Conservation (phyloP, 2,329 filamentous ascomycete genomes). For the Dendryphion nanum region DNA sequence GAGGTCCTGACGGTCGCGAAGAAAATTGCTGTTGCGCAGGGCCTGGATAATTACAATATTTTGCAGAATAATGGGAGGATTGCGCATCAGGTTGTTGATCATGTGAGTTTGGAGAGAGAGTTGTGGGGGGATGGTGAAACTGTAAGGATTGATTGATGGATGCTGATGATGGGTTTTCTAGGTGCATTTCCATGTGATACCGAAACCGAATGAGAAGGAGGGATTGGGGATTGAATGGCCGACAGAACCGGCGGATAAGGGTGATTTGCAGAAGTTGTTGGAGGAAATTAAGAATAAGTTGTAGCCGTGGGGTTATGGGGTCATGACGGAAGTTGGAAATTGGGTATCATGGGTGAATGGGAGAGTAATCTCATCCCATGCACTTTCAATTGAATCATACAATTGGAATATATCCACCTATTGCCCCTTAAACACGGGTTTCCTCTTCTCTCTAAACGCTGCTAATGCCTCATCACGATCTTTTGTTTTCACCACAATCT, state of each 20-base stretch:
- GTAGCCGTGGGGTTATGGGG: slow-evolving; percentile 42
- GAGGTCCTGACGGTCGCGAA: slow-evolving; percentile 87
- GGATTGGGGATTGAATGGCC: slow-evolving; percentile 83
- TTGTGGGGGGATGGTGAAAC: too few relatives aligned
- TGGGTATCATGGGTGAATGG: not conserved
- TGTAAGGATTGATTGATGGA: too few relatives aligned
- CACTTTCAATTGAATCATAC: not conserved
- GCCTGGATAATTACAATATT: slow-evolving; percentile 82
- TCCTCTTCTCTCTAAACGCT: slow-evolving; percentile 79
- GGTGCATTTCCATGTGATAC: slow-evolving; percentile 97
- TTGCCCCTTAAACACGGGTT: slow-evolving; percentile 63
- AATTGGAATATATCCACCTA: slow-evolving; percentile 13
- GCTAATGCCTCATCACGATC: slow-evolving; percentile 84
- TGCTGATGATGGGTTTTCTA: slow-evolving; percentile 30
- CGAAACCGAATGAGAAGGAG: slow-evolving; percentile 82
- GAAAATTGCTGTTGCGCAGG: slow-evolving; percentile 76
- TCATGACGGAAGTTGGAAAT: not conserved
- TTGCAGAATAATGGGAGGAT: slow-evolving; percentile 93
- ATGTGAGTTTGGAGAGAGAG: too few relatives aligned
- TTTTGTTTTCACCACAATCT: slow-evolving; percentile 76
- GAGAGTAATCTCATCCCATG: too few relatives aligned
- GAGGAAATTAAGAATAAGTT: slow-evolving; percentile 91
- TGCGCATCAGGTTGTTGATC: slow-evolving; percentile 89
- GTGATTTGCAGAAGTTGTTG: slow-evolving; percentile 71
- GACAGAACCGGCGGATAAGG: slow-evolving; percentile 72